A percentile compares a stretch with the other conserved stretches of the same genome.
Conservation (phyloP, 495 filamentous ascomycete genomes). For the Podospora sp. region DNA sequence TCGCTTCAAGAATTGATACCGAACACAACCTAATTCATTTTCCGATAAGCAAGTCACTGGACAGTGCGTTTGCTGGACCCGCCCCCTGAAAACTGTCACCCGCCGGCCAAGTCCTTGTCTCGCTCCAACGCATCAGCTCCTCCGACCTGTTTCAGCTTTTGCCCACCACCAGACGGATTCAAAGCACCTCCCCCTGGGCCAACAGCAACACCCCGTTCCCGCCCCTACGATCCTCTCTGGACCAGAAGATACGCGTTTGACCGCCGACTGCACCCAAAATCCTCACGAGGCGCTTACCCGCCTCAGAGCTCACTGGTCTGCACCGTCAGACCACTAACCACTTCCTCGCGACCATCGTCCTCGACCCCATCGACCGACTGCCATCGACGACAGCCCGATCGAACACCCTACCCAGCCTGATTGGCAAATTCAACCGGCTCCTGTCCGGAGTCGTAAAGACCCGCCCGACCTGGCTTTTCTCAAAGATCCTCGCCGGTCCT, state of each 20-base stretch:
- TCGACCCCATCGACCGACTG: background rate
- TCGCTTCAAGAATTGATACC: conserved; percentile 13
- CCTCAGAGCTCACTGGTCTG: conserved; percentile 13
- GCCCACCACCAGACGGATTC: conserved; percentile 37
- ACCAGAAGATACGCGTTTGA: conserved; percentile 4
- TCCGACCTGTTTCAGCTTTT: conserved; percentile 49
- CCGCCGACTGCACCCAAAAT: conserved; percentile 8
- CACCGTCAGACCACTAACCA: conserved; percentile 9
- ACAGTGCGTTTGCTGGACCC: conserved; percentile 4
- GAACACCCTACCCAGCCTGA: conserved; percentile 7
- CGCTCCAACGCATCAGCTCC: conserved; percentile 44
- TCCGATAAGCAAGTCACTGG: background rate
- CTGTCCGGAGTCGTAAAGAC: conserved; percentile 31
- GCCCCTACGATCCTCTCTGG: conserved; percentile 12
- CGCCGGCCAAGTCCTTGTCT: conserved; percentile 34
- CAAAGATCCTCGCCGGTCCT: conserved; percentile 44
- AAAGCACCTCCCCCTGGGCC: conserved; percentile 33
- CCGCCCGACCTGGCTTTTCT: conserved; percentile 42
- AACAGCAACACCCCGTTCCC: conserved; percentile 19
- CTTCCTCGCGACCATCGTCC: conserved; percentile 8
- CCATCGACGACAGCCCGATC: background rate
- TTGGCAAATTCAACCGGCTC: conserved; percentile 27
- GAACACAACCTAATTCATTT: background rate
- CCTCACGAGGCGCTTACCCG: conserved; percentile 22
- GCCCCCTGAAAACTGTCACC: conserved; percentile 20